Evolutionary conservation across 148 eudicot species (phyloP).

Genomic region (Vaccinium vitisidaea): DNA sequence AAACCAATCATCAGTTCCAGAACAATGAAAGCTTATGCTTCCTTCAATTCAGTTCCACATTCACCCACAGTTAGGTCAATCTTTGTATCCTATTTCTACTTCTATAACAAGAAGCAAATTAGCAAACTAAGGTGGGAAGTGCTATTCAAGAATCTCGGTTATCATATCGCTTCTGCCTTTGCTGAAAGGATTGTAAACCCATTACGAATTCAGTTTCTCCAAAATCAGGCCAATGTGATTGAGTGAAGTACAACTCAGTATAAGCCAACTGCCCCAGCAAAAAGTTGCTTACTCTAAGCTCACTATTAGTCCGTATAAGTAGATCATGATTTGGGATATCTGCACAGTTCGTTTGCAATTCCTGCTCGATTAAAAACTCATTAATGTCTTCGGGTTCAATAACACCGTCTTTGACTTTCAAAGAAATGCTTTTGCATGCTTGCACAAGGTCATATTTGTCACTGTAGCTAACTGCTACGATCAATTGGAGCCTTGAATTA

Average conservation of each 20-base stretch:
- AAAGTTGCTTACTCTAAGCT: constrained; percentile 71
- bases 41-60: background rate
- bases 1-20: background rate
- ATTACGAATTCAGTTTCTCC: constrained; percentile 55
- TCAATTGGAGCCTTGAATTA: constrained; percentile 56
- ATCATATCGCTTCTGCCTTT: constrained; percentile 71
- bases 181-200: constrained; percentile 62
- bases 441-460: constrained; percentile 59
- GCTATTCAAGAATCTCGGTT: constrained; percentile 23
- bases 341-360: constrained; percentile 56
- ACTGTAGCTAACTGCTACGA: constrained; percentile 65
- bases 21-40: background rate
- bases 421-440: constrained; percentile 62
- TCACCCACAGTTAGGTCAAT: background rate
- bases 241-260: constrained; percentile 56
- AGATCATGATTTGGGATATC: constrained; percentile 62
- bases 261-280: constrained; percentile 69
- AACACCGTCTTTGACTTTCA: constrained; percentile 54
- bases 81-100: background rate
- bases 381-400: constrained; percentile 51
- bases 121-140: background rate
- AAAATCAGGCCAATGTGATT: constrained; percentile 73
- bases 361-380: constrained; percentile 49
- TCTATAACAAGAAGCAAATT: background rate
- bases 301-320: constrained; percentile 70